These are phyloP conservation scores for Sclerotinia trifoliorum DNA, from an alignment of 2,329 filamentous ascomycete species.

Conservation along the genomic window DNA sequence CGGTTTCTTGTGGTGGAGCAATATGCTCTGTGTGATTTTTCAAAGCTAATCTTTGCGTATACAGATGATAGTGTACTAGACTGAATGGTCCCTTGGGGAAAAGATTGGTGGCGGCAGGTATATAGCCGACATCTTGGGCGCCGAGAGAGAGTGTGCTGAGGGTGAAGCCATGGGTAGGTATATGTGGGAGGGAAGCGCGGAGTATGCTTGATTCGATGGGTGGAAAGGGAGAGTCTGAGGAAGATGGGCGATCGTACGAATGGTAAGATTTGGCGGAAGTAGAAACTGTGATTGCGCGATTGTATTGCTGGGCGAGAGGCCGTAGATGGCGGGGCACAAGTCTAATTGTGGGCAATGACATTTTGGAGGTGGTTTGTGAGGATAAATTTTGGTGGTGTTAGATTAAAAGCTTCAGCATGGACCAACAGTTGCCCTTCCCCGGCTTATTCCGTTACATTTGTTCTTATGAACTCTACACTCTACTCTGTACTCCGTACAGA, in stretches of 20 bases:
- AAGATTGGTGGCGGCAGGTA: conserved; percentile 80
- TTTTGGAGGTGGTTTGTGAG: conserved; percentile 18
- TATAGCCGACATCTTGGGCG: conserved; percentile 79
- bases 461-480: neutral
- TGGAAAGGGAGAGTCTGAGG: conserved; percentile 61
- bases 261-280: conserved; percentile 51
- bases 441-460: conserved; percentile 14
- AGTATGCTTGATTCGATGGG: conserved; percentile 74
- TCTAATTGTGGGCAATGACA: conserved; percentile 12
- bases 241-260: conserved; percentile 66
- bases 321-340: conserved; percentile 17
- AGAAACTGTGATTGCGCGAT: neutral
- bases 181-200: conserved; percentile 72
- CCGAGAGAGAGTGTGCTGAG: conserved; percentile 69
- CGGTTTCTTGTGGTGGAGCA: conserved; percentile 43
- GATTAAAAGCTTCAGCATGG: conserved; percentile 17
- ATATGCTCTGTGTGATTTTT: conserved; percentile 32
- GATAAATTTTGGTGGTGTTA: conserved; percentile 22
- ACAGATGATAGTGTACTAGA: conserved; percentile 75
- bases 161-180: conserved; percentile 82
- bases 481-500: too few relatives aligned
- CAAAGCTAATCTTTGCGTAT: conserved; percentile 62
- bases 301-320: conserved; percentile 2
- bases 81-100: conserved; percentile 79
- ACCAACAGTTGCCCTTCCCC: conserved; percentile 9